phyloP scores from a whole-genome alignment of 805 yeast species.

The Sugiyamaella marilandica region DNA sequence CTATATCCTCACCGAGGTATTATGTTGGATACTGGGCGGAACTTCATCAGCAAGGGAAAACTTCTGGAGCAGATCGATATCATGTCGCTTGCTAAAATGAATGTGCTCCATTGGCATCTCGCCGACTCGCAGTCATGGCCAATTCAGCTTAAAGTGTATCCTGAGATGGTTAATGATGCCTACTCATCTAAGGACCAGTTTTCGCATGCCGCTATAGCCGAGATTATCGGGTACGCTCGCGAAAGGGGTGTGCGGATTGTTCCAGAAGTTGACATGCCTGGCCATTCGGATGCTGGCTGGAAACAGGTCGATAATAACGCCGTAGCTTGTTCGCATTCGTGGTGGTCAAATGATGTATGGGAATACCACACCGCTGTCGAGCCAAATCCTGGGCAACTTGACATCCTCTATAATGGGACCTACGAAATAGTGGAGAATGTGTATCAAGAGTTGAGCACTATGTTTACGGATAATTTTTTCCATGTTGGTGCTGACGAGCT shows the following conservation, averaged over 20 bases:
- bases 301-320: conserved; percentile 31
- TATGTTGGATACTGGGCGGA: conserved; percentile 39
- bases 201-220: conserved; percentile 28
- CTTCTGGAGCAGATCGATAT: conserved; percentile 37
- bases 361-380: conserved; percentile 31
- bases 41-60: conserved; percentile 30
- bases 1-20: conserved; percentile 38
- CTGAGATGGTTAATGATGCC: conserved; percentile 39
- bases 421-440: conserved; percentile 35
- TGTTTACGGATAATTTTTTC: conserved; percentile 37
- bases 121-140: conserved; percentile 43
- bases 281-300: conserved; percentile 42
- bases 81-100: conserved; percentile 38
- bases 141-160: conserved; percentile 30
- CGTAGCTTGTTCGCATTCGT: conserved; percentile 34
- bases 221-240: conserved; percentile 34
- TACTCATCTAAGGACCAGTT: conserved; percentile 34
- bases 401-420: conserved; percentile 32
- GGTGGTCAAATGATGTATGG: conserved; percentile 30
- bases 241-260: conserved; percentile 39
- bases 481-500: conserved; percentile 43
- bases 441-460: conserved; percentile 32
- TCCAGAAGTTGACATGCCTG: conserved; percentile 42
- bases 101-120: conserved; percentile 41
- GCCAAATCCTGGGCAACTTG: conserved; percentile 42